Percentiles rank a stretch among this genome's conserved stretches.
These are phyloP conservation scores for Fusarium avenaceum DNA, from an alignment of 2,329 filamentous ascomycete genomes.

Conservation along the genomic window DNA sequence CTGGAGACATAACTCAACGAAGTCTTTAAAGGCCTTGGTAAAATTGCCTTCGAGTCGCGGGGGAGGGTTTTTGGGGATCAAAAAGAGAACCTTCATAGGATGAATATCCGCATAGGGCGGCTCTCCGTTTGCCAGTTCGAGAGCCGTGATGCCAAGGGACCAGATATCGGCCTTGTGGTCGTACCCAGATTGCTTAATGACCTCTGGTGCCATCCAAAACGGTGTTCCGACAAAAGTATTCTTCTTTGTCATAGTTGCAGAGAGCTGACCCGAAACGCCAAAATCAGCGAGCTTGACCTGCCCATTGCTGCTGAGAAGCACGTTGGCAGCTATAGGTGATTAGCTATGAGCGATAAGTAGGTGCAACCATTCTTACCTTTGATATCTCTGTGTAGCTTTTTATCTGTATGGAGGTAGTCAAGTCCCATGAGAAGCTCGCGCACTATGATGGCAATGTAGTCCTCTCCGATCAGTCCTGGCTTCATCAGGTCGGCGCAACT, in stretches of 20 bases:
- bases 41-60: slow-evolving; percentile 86
- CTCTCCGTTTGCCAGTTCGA: slow-evolving; percentile 91
- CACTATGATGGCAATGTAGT: slow-evolving; percentile 97
- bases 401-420: slow-evolving; percentile 93
- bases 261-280: slow-evolving; percentile 94
- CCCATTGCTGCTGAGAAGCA: slow-evolving; percentile 87
- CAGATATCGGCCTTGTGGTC: slow-evolving; percentile 98
- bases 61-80: slow-evolving; percentile 94
- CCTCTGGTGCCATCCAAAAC: slow-evolving; percentile 99
- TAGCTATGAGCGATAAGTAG: not conserved
- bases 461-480: slow-evolving; percentile 89
- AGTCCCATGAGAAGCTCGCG: slow-evolving; percentile 89
- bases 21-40: slow-evolving; percentile 86
- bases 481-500: slow-evolving; percentile 98
- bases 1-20: slow-evolving; percentile 85
- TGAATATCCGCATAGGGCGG: slow-evolving; percentile 97
- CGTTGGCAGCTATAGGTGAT: slow-evolving; percentile 80
- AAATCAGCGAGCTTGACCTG: slow-evolving; percentile 99
- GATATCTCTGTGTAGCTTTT: slow-evolving; percentile 96
- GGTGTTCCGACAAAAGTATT: slow-evolving; percentile 98
- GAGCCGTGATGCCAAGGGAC: slow-evolving; percentile 94
- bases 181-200: slow-evolving; percentile 98
- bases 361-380: slow-evolving; percentile 73
- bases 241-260: slow-evolving; percentile 99
- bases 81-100: slow-evolving; percentile 97